Evolutionary conservation across 2,329 filamentous ascomycete genomes (phyloP).

Genomic region (Ceratocystis cubensis): DNA sequence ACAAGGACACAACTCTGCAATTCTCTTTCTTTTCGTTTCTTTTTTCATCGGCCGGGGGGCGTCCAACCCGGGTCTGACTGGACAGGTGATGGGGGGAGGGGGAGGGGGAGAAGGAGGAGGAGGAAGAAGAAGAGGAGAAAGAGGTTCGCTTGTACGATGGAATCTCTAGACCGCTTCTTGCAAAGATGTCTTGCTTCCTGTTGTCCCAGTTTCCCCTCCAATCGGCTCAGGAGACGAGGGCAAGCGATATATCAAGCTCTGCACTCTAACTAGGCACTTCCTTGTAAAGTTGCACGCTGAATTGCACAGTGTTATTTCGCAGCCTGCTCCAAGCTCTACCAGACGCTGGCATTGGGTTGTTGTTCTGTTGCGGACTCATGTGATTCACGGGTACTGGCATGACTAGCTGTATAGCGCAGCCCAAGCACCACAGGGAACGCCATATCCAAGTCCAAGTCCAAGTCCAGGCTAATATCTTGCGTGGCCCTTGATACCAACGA

Average conservation of each 20-base stretch:
- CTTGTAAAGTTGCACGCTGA: not conserved
- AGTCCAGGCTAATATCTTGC: too few relatives aligned
- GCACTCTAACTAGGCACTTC: not conserved
- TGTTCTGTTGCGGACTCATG: not conserved
- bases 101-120: too few relatives aligned
- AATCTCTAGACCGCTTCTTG: constrained; percentile 6
- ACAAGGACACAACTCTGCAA: not conserved
- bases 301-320: not conserved
- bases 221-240: not conserved
- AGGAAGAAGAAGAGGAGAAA: not conserved
- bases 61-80: not conserved
- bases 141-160: not conserved
- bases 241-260: not conserved
- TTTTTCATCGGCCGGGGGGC: not conserved
- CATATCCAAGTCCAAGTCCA: too few relatives aligned
- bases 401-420: not conserved
- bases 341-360: not conserved
- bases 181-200: not conserved
- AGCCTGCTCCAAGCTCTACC: not conserved
- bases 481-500: too few relatives aligned
- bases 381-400: not conserved
- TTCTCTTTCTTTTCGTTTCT: not conserved
- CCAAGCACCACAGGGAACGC: not conserved
- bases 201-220: not conserved
- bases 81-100: too few relatives aligned